Evolutionary conservation across 208 protist species (phyloP).

Genomic region (Acanthamoeba divionensis): DNA sequence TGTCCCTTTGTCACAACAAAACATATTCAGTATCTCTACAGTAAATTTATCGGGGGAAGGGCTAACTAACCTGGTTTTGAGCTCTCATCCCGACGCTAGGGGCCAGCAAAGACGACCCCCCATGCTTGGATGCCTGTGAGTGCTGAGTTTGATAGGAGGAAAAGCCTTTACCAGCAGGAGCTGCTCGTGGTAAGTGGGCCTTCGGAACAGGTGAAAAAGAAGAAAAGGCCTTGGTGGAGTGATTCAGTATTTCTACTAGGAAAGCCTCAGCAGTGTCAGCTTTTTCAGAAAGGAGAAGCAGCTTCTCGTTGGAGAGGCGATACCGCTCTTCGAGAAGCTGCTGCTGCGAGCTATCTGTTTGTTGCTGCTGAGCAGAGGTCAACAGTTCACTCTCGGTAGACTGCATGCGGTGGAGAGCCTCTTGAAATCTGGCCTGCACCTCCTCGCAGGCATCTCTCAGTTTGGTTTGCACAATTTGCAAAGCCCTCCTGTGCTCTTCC

Average conservation of each 20-base stretch:
- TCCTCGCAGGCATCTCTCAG: constrained; percentile 7
- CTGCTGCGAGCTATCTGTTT: neutral
- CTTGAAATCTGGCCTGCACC: constrained; percentile 10
- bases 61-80: no score
- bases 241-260: neutral
- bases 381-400: neutral
- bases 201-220: neutral
- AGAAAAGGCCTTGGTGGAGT: neutral
- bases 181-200: neutral
- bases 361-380: no score
- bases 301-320: constrained; percentile 44
- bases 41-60: no score
- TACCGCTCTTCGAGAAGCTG: constrained; percentile 30
- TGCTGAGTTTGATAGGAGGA: no score
- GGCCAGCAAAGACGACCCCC: no score
- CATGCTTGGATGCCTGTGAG: no score
- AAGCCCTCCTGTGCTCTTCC: neutral
- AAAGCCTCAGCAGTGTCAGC: neutral
- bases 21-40: no score
- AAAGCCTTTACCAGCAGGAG: no score
- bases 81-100: no score
- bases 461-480: neutral
- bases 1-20: neutral
- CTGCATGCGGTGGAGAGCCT: constrained; percentile 5
- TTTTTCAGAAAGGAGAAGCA: constrained; percentile 21